These are phyloP conservation scores for Podila minutissima DNA, from an alignment of 192 early-diverging fungal genomes.

Conservation along the genomic window DNA sequence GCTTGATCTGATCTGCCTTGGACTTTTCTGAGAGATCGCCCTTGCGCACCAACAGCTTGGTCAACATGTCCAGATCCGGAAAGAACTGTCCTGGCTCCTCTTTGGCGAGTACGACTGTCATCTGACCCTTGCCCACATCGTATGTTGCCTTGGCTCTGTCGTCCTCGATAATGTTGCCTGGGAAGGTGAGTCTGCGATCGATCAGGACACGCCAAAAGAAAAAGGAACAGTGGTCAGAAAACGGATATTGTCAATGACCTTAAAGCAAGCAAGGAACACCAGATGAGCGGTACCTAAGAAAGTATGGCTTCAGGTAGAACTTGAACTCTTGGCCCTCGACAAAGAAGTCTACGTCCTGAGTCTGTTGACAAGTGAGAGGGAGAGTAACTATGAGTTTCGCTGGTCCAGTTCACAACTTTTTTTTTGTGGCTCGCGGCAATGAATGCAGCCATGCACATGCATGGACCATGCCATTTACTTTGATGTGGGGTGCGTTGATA, in stretches of 20 bases:
- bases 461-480: slow-evolving; percentile 47
- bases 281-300: slow-evolving; percentile 70
- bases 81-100: slow-evolving; percentile 82
- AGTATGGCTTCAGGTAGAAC: slow-evolving; percentile 93
- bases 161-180: slow-evolving; percentile 85
- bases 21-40: slow-evolving; percentile 49
- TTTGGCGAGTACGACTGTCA: slow-evolving; percentile 84
- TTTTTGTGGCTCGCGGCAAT: neutral
- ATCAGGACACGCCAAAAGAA: neutral
- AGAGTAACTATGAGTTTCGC: neutral
- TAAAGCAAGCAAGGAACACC: neutral
- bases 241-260: neutral
- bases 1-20: slow-evolving; percentile 36
- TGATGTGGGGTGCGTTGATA: slow-evolving; percentile 86
- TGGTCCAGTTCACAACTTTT: neutral
- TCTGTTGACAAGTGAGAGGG: slow-evolving; percentile 52
- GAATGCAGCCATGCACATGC: neutral
- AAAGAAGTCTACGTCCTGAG: slow-evolving; percentile 88
- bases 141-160: slow-evolving; percentile 83
- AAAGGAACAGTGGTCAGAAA: neutral
- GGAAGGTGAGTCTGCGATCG: slow-evolving; percentile 74
- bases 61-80: slow-evolving; percentile 88
- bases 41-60: slow-evolving; percentile 78
- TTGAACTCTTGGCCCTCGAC: slow-evolving; percentile 86
- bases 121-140: slow-evolving; percentile 79